Conservation (phyloP, 805 yeast species). For the Yarrowia yakushimensis region DNA sequence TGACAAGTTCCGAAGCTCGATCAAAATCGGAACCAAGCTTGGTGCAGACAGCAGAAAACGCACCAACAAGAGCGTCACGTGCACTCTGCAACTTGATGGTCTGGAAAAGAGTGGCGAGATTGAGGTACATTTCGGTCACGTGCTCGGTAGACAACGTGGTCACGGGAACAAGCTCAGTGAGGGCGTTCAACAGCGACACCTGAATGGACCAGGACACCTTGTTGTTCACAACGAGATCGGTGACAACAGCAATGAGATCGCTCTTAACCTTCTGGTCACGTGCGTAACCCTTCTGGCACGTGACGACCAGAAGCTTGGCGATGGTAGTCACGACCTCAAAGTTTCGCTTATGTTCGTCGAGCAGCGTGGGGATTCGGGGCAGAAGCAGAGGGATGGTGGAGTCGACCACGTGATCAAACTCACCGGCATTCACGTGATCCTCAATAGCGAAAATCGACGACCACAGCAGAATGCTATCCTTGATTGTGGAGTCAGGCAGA, state of each 20-base stretch:
- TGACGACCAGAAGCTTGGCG: slow-evolving; percentile 30
- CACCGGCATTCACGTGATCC: slow-evolving; percentile 45
- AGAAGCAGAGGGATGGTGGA: slow-evolving; percentile 37
- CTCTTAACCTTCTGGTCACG: slow-evolving; percentile 53
- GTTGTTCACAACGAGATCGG: slow-evolving; percentile 53
- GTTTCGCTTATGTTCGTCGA: slow-evolving; percentile 26
- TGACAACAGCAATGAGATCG: slow-evolving; percentile 53
- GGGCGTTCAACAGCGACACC: slow-evolving; percentile 53
- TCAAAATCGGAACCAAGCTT: slow-evolving; percentile 44
- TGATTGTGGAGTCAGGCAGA: slow-evolving; percentile 67
- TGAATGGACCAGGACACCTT: slow-evolving; percentile 41
- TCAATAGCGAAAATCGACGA: slow-evolving; percentile 49
- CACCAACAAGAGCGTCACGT: slow-evolving; percentile 56
- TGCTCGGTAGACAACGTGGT: slow-evolving; percentile 28
- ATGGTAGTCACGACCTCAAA: slow-evolving; percentile 30
- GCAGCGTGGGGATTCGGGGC: slow-evolving; percentile 29
- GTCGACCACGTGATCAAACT: slow-evolving; percentile 4
- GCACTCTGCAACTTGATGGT: slow-evolving; percentile 56
- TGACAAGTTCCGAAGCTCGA: slow-evolving; percentile 50
- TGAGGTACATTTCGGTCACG: slow-evolving; percentile 41
- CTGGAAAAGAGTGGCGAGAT: slow-evolving; percentile 57
- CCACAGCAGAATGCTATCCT: slow-evolving; percentile 43
- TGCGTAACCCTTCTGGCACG: slow-evolving; percentile 52
- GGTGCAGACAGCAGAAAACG: slow-evolving; percentile 57
- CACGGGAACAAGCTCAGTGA: slow-evolving; percentile 52